Base-by-base conservation (phyloP, 441 rosid genomes). In the Brassica hybrid region DNA sequence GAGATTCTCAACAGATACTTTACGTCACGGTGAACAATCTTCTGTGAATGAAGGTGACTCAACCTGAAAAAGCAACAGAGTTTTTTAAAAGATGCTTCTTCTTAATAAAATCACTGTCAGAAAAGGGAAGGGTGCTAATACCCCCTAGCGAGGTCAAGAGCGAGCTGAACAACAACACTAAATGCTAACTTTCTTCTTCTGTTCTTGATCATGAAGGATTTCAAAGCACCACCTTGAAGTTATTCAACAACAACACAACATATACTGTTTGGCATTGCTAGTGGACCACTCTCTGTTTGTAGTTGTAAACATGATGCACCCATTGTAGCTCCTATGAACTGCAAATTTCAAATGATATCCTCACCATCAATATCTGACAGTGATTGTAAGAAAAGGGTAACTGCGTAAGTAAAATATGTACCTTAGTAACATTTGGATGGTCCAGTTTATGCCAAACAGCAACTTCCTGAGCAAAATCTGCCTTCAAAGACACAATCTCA, bases 381-480 rank as follows among this genome's bases (percentile, higher is more conserved):
- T 23, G 2, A 19, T 48, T 38, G 14, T 23, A 12, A 19, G n/a
- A 25, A 60, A 58, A 13, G 3, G 38, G n/a, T 7, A 27, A 19
- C 25, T 38, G 4, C n/a, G 45, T 6, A 62, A 45, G 41, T n/a
- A 61, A 54, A 16, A 73, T 58, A 80, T 52, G 45, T n/a, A 94
- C 99, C 99, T 93, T 93, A 23, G 99, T 93, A 78, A 95, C 97
- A 84, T 95, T 95, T 71, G 96, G 98, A 84, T 95, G 97, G 76
- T 95, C 86, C 54, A 95, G 92, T 78, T 90, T 93, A 84, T 93
- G 99, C 99, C 98, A 95, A 65, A 93, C 99, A 58, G 91, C 89
- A 84, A 95, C 98, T 85, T 95, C 99, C 82, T 95, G 98, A 5
- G 87, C 71, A 81, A 94, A 94, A 71, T 91, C 93, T 17, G 96